Base-by-base conservation (phyloP, 73 alveolate species). In the Paramecium primaurelia region DNA sequence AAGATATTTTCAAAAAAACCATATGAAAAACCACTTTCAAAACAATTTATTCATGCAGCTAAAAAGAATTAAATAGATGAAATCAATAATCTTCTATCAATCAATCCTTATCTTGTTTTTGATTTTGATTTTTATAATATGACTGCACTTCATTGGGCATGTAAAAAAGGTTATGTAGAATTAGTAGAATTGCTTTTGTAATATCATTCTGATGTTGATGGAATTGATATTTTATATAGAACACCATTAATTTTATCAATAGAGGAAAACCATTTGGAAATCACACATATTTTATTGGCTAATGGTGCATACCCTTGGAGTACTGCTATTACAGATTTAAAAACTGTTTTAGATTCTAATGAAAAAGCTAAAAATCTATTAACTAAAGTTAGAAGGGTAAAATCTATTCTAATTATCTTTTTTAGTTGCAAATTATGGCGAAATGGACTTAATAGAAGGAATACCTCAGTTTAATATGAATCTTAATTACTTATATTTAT, bases 131-230 rank as follows among this genome's bases (percentile, higher is more conserved):
- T 42, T 42, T 80, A 80, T 36, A 80, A 80, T 18, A 80, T 80
- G 91, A 44, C 91, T 45, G 91, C 91, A 3, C 28, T 80, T 6
- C 91, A 80, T 18, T 80, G 91, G 91, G 91, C 91, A 4, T 80
- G 91, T 42, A 80, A 80, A 25, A 80, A 80, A 7, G 91, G 91
- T 38, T 80, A 80, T 80, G 71, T 42, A 8, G 25, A 80, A 47
- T 7, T 80, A 26, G 91, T 49, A 6, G 77, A 80, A 26, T 40
- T 80, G 45, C 58, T 80, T 9, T 25, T 80, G 16, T 22, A 80
- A 49, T 45, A 45, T 47, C 75, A 45, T 47, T 34, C 91, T 6
- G 91, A 80, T 80, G 16, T 80, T 80, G 91, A 80, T 80, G 91
- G 64, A 80, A 32, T 80, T 42, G 91, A 80, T 47, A 25, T 80